Evolutionary conservation across 768 basidiomycete species (phyloP).

Genomic region (Cytidiella melzeri): DNA sequence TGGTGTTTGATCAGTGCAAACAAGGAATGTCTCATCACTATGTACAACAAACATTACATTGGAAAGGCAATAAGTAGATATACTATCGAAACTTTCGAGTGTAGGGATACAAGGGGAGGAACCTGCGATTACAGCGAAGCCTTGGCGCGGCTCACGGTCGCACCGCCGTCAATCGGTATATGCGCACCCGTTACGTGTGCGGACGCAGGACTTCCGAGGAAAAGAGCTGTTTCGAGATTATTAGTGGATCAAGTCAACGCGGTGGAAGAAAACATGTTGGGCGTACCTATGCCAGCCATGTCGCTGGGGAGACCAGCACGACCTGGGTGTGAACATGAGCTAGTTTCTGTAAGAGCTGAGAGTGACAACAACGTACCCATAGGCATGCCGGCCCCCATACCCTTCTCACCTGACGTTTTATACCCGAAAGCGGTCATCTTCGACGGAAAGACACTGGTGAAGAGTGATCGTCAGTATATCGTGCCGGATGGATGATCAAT

Average conservation of each 20-base stretch:
- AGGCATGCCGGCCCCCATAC: conserved; percentile 50
- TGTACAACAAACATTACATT: too few relatives aligned
- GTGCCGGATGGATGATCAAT: too few relatives aligned
- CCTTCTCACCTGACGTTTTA: conserved; percentile 46
- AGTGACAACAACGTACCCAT: conserved; percentile 40
- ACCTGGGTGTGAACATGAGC: not conserved
- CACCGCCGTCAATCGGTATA: conserved; percentile 58
- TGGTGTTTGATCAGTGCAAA: too few relatives aligned
- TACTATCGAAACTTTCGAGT: too few relatives aligned
- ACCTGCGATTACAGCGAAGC: conserved; percentile 6
- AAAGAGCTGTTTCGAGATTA: conserved; percentile 23
- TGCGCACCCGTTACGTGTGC: conserved; percentile 73
- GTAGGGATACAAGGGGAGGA: too few relatives aligned
- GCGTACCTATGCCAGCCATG: conserved; percentile 56
- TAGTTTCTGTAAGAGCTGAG: not conserved
- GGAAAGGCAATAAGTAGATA: too few relatives aligned
- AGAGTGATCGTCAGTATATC: conserved; percentile 3
- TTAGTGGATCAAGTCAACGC: not conserved
- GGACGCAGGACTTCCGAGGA: conserved; percentile 58
- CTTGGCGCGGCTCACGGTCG: conserved; percentile 5
- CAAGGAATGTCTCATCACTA: too few relatives aligned
- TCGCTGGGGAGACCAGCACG: conserved; percentile 61
- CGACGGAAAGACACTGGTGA: conserved; percentile 61
- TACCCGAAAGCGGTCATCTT: conserved; percentile 80
- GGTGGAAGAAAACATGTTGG: not conserved